Evolutionary conservation across 2,329 filamentous ascomycete species (phyloP), one percentile per base, ranked within the genome.

Genomic region (Rutstroemia sydowiana): DNA sequence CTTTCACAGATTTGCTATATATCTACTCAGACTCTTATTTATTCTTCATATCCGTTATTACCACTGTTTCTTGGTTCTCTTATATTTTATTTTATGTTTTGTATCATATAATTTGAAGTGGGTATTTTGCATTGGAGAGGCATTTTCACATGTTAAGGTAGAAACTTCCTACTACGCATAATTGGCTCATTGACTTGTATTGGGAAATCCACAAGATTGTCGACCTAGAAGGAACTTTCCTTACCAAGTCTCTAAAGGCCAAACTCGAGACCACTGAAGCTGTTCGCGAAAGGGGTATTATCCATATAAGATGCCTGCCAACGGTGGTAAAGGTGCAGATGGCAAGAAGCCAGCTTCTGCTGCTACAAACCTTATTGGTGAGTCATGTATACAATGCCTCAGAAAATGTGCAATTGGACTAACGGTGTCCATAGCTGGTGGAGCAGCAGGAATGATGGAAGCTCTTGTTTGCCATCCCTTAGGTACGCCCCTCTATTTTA

Each of bases 361-460:
- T 57, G 91, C 91, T 41, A 91, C 88, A 44, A 96, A 96, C 71
- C 73, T 97, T 64, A 91, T 96, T 65, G 89, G 89, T 93, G 76
- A 64, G 65, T 60, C 40, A 21, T 20, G 31, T 10, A 9, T 5
- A 26, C 16, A 16, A 41, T 7, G 3, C 2, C 7, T 1, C 11
- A 10, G 13, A 28, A 6, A 20, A 43, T 34, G 55, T 49, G 52
- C 53, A 36, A 51, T 50, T 34, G 49, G 55, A 46, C 56, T 61
- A 48, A 60, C 39, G 39, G 30, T 2, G 26, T 13, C 23, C 41
- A 62, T 63, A 95, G 93, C 93, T 69, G 93, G 93, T 68, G 93
- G 93, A 68, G 89, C 89, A 71, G 93, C 93, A 63, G 93, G 93
- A 66, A 96, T 97, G 92, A 97, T 97, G 91, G 93, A 98, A 73